Evolutionary conservation across 116 monocot genomes (phyloP).

Genomic region (Zostera marina): DNA sequence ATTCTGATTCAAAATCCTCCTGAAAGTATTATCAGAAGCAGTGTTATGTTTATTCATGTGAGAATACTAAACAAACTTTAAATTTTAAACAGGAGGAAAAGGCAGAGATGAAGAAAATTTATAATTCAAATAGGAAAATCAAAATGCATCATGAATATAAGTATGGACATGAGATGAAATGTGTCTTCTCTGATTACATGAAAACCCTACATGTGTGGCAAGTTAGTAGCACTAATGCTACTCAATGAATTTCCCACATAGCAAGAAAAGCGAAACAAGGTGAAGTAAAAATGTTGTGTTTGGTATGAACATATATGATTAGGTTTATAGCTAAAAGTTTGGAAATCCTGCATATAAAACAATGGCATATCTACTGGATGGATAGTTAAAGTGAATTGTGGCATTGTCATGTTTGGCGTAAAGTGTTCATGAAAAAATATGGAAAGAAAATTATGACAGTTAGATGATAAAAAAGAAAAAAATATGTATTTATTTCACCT

Average conservation of each 20-base stretch:
- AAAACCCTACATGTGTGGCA: too few species aligned
- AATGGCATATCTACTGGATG: too few species aligned
- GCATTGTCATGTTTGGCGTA: neutral
- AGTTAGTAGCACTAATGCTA: too few species aligned
- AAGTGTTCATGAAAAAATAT: neutral
- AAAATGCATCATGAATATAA: neutral
- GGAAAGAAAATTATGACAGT: neutral
- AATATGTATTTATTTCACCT: constrained; percentile 10
- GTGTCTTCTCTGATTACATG: too few species aligned
- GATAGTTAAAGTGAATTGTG: too few species aligned
- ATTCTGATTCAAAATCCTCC: constrained; percentile 39
- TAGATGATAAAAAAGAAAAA: neutral
- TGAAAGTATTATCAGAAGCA: constrained; percentile 1
- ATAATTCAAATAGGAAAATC: neutral
- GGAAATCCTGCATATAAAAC: too few species aligned
- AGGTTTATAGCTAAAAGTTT: too few species aligned
- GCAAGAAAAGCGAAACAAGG: too few species aligned
- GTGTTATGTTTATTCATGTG: too few species aligned
- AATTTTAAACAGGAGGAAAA: neutral
- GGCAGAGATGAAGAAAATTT: neutral
- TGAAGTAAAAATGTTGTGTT: too few species aligned
- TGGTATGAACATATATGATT: too few species aligned
- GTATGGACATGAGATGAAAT: neutral
- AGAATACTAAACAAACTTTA: neutral
- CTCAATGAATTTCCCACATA: too few species aligned